Conservation (phyloP, 495 filamentous ascomycete genomes). For the Tetracladium setigerum region DNA sequence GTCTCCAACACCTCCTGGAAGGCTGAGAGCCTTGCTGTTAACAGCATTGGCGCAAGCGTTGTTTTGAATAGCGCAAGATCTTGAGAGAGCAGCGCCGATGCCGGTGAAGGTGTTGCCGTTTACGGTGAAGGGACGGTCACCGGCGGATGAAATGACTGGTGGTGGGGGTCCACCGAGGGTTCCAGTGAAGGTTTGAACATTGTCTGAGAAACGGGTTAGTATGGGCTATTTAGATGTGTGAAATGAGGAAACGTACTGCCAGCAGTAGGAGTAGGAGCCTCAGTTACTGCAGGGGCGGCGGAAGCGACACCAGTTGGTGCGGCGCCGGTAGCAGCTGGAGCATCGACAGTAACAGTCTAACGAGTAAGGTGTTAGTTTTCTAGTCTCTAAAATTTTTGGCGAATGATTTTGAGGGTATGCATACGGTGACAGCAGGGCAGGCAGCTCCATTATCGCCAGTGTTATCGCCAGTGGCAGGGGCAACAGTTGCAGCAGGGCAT, state of each 20-base stretch:
- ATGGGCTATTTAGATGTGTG: slow-evolving; percentile 8
- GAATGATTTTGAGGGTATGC: slow-evolving; percentile 1
- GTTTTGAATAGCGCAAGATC: slow-evolving; percentile 48
- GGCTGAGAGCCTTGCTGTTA: slow-evolving; percentile 35
- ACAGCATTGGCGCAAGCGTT: slow-evolving; percentile 48
- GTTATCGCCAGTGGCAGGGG: not conserved
- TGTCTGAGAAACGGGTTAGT: slow-evolving; percentile 21
- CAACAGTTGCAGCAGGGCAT: slow-evolving; percentile 5
- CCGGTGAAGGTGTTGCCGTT: slow-evolving; percentile 46
- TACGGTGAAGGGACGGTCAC: slow-evolving; percentile 44
- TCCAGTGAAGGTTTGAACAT: slow-evolving; percentile 51
- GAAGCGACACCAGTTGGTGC: slow-evolving; percentile 25
- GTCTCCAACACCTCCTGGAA: slow-evolving; percentile 26
- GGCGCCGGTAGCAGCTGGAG: slow-evolving; percentile 1
- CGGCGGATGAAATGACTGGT: slow-evolving; percentile 36
- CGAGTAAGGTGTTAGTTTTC: slow-evolving; percentile 20
- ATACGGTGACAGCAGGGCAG: slow-evolving; percentile 8
- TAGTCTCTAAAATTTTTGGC: slow-evolving; percentile 2
- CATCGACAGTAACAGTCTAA: slow-evolving; percentile 8
- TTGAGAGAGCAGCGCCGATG: slow-evolving; percentile 40
- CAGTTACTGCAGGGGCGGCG: slow-evolving; percentile 24
- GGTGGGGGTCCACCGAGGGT: slow-evolving; percentile 44
- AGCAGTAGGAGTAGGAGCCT: slow-evolving; percentile 1
- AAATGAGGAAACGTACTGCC: slow-evolving; percentile 10
- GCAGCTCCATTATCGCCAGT: slow-evolving; percentile 6